These are phyloP conservation scores for Candida sakaeoensis DNA, from an alignment of 805 yeast species.

Conservation along the genomic window DNA sequence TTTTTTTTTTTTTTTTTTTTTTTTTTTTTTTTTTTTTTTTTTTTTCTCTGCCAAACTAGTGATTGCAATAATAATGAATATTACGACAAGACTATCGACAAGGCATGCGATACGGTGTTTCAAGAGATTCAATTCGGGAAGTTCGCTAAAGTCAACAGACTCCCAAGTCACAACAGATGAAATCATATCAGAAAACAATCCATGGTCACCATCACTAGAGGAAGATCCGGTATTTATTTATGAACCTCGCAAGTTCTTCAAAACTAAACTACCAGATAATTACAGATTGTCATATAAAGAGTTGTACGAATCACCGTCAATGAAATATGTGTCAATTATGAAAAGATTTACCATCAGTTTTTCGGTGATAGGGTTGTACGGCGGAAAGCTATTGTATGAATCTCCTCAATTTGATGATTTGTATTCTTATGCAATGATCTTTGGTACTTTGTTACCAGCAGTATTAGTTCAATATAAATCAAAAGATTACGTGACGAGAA, in stretches of 20 bases:
- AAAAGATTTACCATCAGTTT: conserved; percentile 62
- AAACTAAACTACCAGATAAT: conserved; percentile 48
- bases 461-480: conserved; percentile 49
- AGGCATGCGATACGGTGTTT: not conserved
- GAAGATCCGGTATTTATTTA: conserved; percentile 43
- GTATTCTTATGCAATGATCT: conserved; percentile 41
- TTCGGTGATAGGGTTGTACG: conserved; percentile 56
- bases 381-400: conserved; percentile 55
- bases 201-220: conserved; percentile 43
- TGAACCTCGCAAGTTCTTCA: conserved; percentile 36
- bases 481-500: conserved; percentile 64
- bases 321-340: conserved; percentile 57
- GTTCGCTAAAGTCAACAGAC: conserved; percentile 16
- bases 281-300: conserved; percentile 58
- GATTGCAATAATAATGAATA: not conserved
- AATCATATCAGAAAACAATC: conserved; percentile 37
- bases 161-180: conserved; percentile 40
- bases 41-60: too few species aligned
- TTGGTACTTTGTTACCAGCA: conserved; percentile 56
- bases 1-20: not conserved
- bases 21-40: not conserved
- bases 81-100: not conserved
- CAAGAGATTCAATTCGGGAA: not conserved
- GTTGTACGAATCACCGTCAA: conserved; percentile 60
- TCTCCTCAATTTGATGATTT: conserved; percentile 52